phyloP scores from a whole-genome alignment of 2,329 filamentous ascomycete species.

The Pleoardoris graminearum region DNA sequence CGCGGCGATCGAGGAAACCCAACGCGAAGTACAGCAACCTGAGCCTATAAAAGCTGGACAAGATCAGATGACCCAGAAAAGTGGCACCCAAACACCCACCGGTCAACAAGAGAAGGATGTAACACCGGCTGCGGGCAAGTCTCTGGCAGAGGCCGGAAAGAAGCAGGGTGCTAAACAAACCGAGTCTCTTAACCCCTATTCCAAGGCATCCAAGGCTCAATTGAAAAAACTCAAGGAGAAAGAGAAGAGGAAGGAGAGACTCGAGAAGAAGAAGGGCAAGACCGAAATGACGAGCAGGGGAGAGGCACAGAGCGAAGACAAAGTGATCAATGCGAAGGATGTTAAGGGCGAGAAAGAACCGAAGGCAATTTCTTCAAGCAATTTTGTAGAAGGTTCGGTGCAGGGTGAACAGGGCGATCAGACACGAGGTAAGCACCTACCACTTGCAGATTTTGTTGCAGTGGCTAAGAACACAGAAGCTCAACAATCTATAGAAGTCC shows the following conservation, averaged over 20 bases:
- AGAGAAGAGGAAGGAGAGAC: slow-evolving; percentile 41
- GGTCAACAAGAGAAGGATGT: not conserved
- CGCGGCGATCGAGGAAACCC: not conserved
- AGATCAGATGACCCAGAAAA: not conserved
- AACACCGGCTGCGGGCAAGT: not conserved
- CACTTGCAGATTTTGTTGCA: slow-evolving; percentile 12
- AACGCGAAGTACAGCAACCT: not conserved
- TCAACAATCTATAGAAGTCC: slow-evolving; percentile 1
- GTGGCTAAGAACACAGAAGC: slow-evolving; percentile 21
- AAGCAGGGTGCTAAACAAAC: slow-evolving; percentile 32
- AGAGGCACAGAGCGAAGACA: not conserved
- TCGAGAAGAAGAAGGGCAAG: slow-evolving; percentile 23
- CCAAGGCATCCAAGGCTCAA: slow-evolving; percentile 31
- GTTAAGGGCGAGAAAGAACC: not conserved
- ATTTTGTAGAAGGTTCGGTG: not conserved
- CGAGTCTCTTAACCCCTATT: slow-evolving; percentile 36
- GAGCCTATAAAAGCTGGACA: not conserved
- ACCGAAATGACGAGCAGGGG: slow-evolving; percentile 13
- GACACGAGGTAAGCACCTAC: slow-evolving; percentile 11
- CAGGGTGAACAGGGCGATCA: not conserved
- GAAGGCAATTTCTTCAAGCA: not conserved
- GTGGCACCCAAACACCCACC: not conserved
- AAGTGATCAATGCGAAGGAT: not conserved
- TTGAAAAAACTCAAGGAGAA: slow-evolving; percentile 33
- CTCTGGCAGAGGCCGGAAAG: slow-evolving; percentile 13